Conservation (phyloP, 108 stramenopile species). For the Pseudonitzschia pungens region DNA sequence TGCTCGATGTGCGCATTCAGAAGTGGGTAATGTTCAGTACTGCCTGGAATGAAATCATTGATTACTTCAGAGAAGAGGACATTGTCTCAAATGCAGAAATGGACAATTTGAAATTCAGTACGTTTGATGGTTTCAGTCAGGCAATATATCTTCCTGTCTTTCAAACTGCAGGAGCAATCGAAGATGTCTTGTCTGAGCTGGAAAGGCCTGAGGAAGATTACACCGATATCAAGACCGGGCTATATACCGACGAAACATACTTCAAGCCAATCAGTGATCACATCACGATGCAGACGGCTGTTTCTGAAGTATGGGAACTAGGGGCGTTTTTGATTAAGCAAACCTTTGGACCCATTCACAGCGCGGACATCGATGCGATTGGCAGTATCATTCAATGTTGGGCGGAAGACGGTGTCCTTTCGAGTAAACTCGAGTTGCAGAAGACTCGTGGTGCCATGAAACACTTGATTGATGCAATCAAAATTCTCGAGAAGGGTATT, state of each 20-base stretch:
- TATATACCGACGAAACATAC: constrained; percentile 61
- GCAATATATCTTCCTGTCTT: constrained; percentile 97
- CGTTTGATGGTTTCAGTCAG: constrained; percentile 92
- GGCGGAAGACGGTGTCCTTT: constrained; percentile 68
- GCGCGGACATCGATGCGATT: constrained; percentile 71
- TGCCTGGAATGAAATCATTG: constrained; percentile 97
- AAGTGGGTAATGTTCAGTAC: constrained; percentile 98
- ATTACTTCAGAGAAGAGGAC: constrained; percentile 89
- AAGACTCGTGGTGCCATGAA: constrained; percentile 61
- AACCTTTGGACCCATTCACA: constrained; percentile 84
- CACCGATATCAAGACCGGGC: constrained; percentile 44
- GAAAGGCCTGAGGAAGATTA: constrained; percentile 75
- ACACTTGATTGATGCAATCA: constrained; percentile 62
- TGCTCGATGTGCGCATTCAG: constrained; percentile 92
- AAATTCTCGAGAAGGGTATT: constrained; percentile 72
- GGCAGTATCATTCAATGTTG: constrained; percentile 73
- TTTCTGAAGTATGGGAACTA: constrained; percentile 97
- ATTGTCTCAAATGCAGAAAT: constrained; percentile 91
- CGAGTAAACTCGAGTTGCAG: constrained; percentile 57
- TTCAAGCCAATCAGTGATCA: constrained; percentile 84
- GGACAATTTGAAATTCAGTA: constrained; percentile 92
- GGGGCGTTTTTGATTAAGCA: constrained; percentile 75
- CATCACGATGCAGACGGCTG: constrained; percentile 90
- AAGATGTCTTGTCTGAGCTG: constrained; percentile 81
- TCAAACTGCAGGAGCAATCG: constrained; percentile 95